Base-by-base conservation (phyloP, 108 stramenopile genomes). In the Licmophora abbreviata region DNA sequence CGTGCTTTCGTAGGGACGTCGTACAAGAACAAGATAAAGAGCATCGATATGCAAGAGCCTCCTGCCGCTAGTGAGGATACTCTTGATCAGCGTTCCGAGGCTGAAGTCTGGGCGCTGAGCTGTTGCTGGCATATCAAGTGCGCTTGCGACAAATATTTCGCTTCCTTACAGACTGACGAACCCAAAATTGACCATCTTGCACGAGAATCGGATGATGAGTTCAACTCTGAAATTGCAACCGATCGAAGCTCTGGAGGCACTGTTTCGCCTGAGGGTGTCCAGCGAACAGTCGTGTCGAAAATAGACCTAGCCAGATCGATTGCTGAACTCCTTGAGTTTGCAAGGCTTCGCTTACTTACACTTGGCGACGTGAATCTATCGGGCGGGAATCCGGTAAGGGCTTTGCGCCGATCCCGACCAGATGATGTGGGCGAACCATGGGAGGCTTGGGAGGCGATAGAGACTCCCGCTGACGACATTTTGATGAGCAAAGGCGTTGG, bases 71-170 rank as follows among this genome's bases (percentile, higher is more conserved):
- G 23, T 27, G 63, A 49, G 43, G 55, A 53, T 33, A 55, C 67
- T 31, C 54, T 29, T 48, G 35, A 58, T 8, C 21, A 28, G 54
- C 48, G 64, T 55, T 35, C 29, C 48, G 66, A 74, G 22, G 76
- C 74, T 21, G 75, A 80, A 30, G 49, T 59, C 24, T 85, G 83
- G 83, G 83, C 80, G 21, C 46, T 83, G 18, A 58, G 63, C 26
- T 82, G 72, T 45, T 68, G 80, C 36, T 89, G 88, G 88, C 83
- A 85, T 76, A 65, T 89, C 36, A 83, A 81, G 31, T 46, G 56
- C 25, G 63, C 71, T 1, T 38, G 66, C 15, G 64, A 66, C 18
- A 50, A 14, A 3, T 50, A 24, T 31, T 50, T 50, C 37, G 3
- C n/a, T n/a, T n/a, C n/a, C n/a, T n/a, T n/a, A n/a, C n/a, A n/a